Conservation (phyloP, 768 basidiomycete genomes). For the Russula vinacea region DNA sequence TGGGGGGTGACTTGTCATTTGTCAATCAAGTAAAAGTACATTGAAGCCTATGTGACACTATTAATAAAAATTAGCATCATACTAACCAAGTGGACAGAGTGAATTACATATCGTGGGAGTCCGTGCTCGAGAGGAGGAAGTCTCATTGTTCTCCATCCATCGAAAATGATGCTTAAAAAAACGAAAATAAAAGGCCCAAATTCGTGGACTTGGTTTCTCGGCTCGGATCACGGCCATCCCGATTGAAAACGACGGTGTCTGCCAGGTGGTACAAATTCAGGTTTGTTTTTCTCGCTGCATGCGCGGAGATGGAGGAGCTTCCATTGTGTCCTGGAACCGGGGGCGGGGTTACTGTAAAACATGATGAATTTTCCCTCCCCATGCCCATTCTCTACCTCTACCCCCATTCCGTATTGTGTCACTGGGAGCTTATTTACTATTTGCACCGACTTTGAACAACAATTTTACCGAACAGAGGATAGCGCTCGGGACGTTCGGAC, state of each 20-base stretch:
- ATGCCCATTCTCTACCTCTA: neutral
- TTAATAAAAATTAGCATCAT: neutral
- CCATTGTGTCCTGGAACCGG: slow-evolving; percentile 23
- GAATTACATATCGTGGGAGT: neutral
- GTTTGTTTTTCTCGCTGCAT: neutral
- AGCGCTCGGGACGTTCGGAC: slow-evolving; percentile 21
- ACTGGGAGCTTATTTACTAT: neutral
- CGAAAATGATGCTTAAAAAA: neutral
- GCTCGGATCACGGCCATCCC: slow-evolving; percentile 9
- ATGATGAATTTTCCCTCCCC: neutral
- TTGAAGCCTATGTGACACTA: neutral
- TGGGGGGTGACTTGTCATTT: neutral
- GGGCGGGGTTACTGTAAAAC: slow-evolving; percentile 1
- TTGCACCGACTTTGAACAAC: slow-evolving; percentile 28
- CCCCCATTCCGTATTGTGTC: neutral
- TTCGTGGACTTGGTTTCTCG: neutral
- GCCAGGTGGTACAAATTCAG: too few relatives aligned
- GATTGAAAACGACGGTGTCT: neutral
- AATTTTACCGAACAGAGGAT: slow-evolving; percentile 27
- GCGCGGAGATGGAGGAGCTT: slow-evolving; percentile 27
- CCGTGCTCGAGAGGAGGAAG: neutral
- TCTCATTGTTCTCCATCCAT: slow-evolving; percentile 19
- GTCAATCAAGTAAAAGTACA: neutral
- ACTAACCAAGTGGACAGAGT: neutral
- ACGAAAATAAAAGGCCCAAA: neutral